phyloP scores from a whole-genome alignment of 2,329 filamentous ascomycete species.

The Aureobasidium sp. region DNA sequence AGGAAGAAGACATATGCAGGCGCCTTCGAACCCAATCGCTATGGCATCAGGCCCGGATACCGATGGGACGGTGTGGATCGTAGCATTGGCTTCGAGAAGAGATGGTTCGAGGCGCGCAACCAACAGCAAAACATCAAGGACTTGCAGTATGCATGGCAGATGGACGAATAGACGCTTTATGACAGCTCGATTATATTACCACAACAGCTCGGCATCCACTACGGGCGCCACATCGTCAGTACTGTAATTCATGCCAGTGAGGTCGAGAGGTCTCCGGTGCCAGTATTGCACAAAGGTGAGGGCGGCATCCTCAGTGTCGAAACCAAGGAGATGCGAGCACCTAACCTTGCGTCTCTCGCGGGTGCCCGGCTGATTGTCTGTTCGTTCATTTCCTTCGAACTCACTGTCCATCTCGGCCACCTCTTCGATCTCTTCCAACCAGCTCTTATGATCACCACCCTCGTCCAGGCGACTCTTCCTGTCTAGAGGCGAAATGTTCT shows the following conservation, averaged over 20 bases:
- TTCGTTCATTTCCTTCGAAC: constrained; percentile 3
- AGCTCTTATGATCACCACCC: neutral
- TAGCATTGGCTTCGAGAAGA: constrained; percentile 84
- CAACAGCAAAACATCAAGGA: constrained; percentile 66
- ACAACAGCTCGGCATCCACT: constrained; percentile 43
- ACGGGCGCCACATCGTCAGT: constrained; percentile 33
- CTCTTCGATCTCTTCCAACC: neutral
- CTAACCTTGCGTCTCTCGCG: constrained; percentile 25
- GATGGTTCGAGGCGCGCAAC: constrained; percentile 87
- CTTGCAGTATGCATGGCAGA: constrained; percentile 89
- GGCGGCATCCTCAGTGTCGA: constrained; percentile 49
- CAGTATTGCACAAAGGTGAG: constrained; percentile 46
- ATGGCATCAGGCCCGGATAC: constrained; percentile 86
- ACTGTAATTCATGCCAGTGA: constrained; percentile 20
- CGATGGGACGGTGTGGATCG: constrained; percentile 96
- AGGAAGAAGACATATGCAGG: constrained; percentile 65
- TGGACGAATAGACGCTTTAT: constrained; percentile 64
- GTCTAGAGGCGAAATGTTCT: neutral
- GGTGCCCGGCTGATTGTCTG: constrained; percentile 26
- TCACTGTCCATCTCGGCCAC: constrained; percentile 12
- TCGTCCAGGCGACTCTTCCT: neutral
- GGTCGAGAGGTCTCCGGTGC: constrained; percentile 43
- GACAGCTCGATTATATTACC: constrained; percentile 29
- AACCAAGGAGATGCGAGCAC: constrained; percentile 43
- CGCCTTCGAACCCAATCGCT: constrained; percentile 78